A percentile compares a stretch with the other conserved stretches of the same genome.
Conservation (phyloP, 176 grass and related monocot genomes). For the Hsuehochloa calcarea region DNA sequence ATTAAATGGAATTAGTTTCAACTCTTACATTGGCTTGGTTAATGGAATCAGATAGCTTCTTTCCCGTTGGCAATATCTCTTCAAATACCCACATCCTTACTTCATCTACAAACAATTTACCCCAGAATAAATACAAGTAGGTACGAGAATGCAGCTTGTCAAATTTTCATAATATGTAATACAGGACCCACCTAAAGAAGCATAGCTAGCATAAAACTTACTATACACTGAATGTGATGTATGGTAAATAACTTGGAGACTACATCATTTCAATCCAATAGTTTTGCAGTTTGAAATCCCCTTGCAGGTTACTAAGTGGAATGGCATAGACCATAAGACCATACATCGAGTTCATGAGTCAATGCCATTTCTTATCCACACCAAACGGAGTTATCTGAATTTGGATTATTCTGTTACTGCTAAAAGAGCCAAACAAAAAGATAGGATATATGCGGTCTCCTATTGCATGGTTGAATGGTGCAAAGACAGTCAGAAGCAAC, state of each 20-base stretch:
- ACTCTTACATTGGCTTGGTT: slow-evolving; percentile 65
- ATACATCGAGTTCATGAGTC: not conserved
- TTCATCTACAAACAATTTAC: slow-evolving; percentile 50
- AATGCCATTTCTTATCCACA: not conserved
- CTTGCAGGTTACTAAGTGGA: not conserved
- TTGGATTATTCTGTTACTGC: not conserved
- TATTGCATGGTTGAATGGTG: not conserved
- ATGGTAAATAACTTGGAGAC: not conserved
- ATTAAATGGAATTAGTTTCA: not conserved
- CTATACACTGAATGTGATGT: not conserved
- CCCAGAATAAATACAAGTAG: not conserved
- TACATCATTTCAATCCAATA: not conserved
- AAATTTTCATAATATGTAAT: not conserved
- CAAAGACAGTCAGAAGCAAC: not conserved
- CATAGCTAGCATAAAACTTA: not conserved
- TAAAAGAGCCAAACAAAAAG: not conserved
- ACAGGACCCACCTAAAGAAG: not conserved
- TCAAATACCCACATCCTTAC: slow-evolving; percentile 96
- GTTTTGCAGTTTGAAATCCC: not conserved
- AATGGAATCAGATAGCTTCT: slow-evolving; percentile 83
- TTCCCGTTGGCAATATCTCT: slow-evolving; percentile 67
- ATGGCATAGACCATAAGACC: not conserved
- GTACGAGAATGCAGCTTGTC: not conserved
- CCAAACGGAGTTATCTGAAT: not conserved
- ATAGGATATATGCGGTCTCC: not conserved